Evolutionary conservation across 805 yeast genomes (phyloP).

Genomic region (Candida maris): DNA sequence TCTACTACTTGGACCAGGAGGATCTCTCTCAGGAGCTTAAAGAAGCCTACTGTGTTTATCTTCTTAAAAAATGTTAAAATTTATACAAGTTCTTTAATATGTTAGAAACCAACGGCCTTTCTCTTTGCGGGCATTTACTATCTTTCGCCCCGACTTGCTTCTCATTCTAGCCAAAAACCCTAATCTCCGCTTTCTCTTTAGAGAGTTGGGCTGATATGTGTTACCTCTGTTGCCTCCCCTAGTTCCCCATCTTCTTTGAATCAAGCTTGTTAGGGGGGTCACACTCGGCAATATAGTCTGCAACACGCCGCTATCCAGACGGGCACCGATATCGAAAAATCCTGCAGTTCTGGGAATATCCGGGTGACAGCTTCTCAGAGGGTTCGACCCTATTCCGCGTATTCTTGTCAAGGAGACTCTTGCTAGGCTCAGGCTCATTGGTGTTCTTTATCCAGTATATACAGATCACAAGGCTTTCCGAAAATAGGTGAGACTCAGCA

Average conservation of each 20-base stretch:
- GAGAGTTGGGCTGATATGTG: constrained; percentile 90
- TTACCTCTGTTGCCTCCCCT: constrained; percentile 87
- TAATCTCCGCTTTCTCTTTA: constrained; percentile 82
- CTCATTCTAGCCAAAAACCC: constrained; percentile 87
- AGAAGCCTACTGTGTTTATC: constrained; percentile 46
- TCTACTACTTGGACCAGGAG: constrained; percentile 34
- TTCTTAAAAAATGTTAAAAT: constrained; percentile 15
- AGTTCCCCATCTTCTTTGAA: constrained; percentile 32
- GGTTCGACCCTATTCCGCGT: no score
- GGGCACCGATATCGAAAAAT: no score
- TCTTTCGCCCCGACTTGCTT: constrained; percentile 69
- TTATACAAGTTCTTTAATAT: constrained; percentile 42
- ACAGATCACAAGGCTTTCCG: no score
- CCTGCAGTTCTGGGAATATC: no score
- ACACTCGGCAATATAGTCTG: no score
- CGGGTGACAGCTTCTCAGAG: no score
- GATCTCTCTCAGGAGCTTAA: constrained; percentile 31
- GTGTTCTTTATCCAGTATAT: no score
- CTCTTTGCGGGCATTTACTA: constrained; percentile 70
- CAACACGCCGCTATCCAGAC: no score
- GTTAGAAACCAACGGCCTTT: constrained; percentile 94
- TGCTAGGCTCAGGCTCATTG: no score
- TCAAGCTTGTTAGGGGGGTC: constrained; percentile 15
- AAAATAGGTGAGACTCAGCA: no score
- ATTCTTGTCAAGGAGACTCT: no score